Base-by-base conservation (phyloP, 352 stramenopile genomes). In the Phytophthora pinifolia region DNA sequence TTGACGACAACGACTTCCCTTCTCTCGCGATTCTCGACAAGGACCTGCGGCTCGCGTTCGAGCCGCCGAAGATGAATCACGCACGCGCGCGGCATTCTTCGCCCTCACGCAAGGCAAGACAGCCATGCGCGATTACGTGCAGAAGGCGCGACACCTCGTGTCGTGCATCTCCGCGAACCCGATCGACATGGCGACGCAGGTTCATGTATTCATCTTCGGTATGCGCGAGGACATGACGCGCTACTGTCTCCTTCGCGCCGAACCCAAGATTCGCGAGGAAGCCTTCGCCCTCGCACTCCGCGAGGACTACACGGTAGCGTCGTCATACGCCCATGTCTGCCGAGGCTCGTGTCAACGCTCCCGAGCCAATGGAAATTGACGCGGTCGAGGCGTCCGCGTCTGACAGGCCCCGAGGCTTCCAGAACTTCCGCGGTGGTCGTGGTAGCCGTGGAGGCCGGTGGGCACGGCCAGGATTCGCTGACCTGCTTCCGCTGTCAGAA, bases 231-330 rank as follows among this genome's bases (percentile, higher is more conserved):
- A n/a, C n/a, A n/a, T n/a, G n/a, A n/a, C n/a, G n/a, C n/a, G n/a
- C n/a, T n/a, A n/a, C n/a, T n/a, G n/a, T n/a, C n/a, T n/a, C n/a
- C n/a, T n/a, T n/a, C n/a, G n/a, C n/a, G n/a, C n/a, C n/a, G n/a
- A 59, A n/a, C 34, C 49, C 3, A 9, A 12, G 15, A 52, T 53
- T 1, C 39, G 59, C 1, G 42, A 67, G 31, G 25, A 67, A 4
- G 57, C 42, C 0, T 60, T 67, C 10, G 7, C 30, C 25, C 35
- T 59, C 36, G 63, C 42, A 0, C 31, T 67, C 0, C 48, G 43
- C 39, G 62, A 70, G 22, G 49, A 65, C 30, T 66, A 55, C n/a
- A 41, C n/a, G 4, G 44, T 61, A 22, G 20, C 43, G 27, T 43
- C 55, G 0, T 50, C 54, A 1, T 62, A 56, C 27, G 4, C 49